Evolutionary conservation across 768 basidiomycete species (phyloP).

Genomic region (Rhizopogon rudus): DNA sequence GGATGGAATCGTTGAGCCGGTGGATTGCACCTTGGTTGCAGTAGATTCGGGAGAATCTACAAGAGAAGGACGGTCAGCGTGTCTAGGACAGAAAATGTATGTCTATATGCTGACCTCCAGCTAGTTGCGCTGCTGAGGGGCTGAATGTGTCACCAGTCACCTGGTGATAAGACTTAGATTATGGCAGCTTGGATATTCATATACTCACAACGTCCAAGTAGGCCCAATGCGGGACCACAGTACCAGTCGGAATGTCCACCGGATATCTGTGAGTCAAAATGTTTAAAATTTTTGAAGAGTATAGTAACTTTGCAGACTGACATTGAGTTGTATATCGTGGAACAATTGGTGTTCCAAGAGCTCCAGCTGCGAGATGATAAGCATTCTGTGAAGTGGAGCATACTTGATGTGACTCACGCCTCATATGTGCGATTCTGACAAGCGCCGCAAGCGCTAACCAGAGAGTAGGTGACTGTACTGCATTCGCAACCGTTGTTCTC

Average conservation of each 20-base stretch:
- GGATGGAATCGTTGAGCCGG: slow-evolving; percentile 9
- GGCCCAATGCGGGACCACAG: slow-evolving; percentile 58
- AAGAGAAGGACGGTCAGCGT: background rate
- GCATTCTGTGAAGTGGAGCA: background rate
- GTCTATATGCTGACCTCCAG: slow-evolving; percentile 15
- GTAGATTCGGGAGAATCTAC: slow-evolving; percentile 41
- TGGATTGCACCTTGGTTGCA: slow-evolving; percentile 27
- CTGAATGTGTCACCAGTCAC: slow-evolving; percentile 35
- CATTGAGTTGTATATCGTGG: slow-evolving; percentile 27
- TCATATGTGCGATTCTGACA: slow-evolving; percentile 45
- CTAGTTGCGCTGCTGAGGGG: slow-evolving; percentile 29
- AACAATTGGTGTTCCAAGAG: slow-evolving; percentile 45
- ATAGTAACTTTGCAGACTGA: slow-evolving; percentile 4
- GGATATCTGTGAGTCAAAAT: slow-evolving; percentile 35
- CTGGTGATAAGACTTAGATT: background rate
- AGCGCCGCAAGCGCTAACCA: slow-evolving; percentile 52
- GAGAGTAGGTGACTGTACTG: slow-evolving; percentile 50
- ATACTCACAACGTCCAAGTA: slow-evolving; percentile 46
- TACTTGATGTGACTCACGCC: slow-evolving; percentile 19
- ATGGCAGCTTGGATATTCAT: slow-evolving; percentile 13
- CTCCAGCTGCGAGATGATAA: slow-evolving; percentile 39
- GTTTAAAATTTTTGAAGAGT: background rate
- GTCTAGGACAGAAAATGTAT: background rate
- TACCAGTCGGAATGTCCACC: slow-evolving; percentile 39
- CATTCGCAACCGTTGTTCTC: slow-evolving; percentile 40